Evolutionary conservation across 805 yeast species (phyloP).

Genomic region (Lipomyces sp.): DNA sequence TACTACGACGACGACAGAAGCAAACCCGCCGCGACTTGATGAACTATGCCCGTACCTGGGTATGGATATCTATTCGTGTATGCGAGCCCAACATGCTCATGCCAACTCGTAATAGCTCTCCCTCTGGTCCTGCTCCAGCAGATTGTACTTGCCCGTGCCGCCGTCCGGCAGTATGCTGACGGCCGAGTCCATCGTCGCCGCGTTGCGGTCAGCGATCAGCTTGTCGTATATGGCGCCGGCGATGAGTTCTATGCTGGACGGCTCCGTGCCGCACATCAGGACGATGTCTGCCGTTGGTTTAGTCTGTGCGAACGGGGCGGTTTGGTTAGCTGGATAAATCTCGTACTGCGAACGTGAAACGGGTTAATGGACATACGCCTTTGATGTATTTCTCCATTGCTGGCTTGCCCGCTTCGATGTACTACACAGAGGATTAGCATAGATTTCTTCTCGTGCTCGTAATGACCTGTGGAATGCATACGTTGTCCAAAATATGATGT

Average conservation of each 20-base stretch:
- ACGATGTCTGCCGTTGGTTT: slow-evolving; percentile 72
- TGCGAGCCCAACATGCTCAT: no score
- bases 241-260: slow-evolving; percentile 55
- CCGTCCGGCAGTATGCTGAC: neutral
- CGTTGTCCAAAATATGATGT: slow-evolving; percentile 17
- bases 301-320: slow-evolving; percentile 39
- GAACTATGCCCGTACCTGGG: no score
- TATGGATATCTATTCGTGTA: no score
- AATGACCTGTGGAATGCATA: neutral
- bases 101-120: slow-evolving; percentile 22
- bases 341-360: no score
- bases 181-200: neutral
- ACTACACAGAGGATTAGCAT: slow-evolving; percentile 31
- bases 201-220: slow-evolving; percentile 1
- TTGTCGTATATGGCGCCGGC: slow-evolving; percentile 57
- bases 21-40: no score
- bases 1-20: no score
- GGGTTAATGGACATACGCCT: slow-evolving; percentile 7
- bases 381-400: slow-evolving; percentile 63
- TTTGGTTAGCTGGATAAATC: neutral
- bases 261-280: slow-evolving; percentile 67
- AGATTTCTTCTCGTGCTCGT: neutral
- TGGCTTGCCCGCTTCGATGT: slow-evolving; percentile 56
- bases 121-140: slow-evolving; percentile 16
- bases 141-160: neutral